These are phyloP conservation scores for Reticulascus tulasneorum DNA, from an alignment of 2,329 filamentous ascomycete species.

Conservation along the genomic window DNA sequence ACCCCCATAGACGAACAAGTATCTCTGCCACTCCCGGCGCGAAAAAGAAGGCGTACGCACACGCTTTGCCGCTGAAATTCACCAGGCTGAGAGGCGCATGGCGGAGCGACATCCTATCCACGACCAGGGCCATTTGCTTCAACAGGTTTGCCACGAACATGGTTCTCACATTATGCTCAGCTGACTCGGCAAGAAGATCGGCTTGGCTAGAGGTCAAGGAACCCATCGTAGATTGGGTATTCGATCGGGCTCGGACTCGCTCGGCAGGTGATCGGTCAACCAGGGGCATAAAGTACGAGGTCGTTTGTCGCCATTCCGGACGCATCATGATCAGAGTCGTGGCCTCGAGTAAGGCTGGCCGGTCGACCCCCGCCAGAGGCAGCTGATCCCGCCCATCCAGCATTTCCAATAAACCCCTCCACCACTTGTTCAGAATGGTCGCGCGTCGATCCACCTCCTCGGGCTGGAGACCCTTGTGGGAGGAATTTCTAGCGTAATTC, in stretches of 20 bases:
- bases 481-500: conserved; percentile 63
- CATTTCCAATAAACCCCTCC: conserved; percentile 77
- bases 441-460: conserved; percentile 80
- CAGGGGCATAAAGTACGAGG: conserved; percentile 62
- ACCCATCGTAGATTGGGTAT: conserved; percentile 45
- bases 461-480: conserved; percentile 59
- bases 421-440: conserved; percentile 85
- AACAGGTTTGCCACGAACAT: conserved; percentile 81
- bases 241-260: conserved; percentile 38
- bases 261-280: conserved; percentile 49
- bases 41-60: conserved; percentile 91
- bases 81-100: conserved; percentile 65
- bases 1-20: conserved; percentile 75
- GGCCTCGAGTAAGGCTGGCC: conserved; percentile 74
- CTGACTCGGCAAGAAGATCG: conserved; percentile 56
- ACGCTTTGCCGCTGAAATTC: conserved; percentile 84
- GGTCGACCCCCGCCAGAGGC: conserved; percentile 77
- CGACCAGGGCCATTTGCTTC: conserved; percentile 79
- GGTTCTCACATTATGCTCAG: conserved; percentile 83
- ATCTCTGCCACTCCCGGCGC: conserved; percentile 83
- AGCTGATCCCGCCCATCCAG: conserved; percentile 65
- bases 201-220: conserved; percentile 66
- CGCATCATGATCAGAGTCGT: conserved; percentile 81
- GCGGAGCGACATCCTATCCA: conserved; percentile 81
- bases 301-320: conserved; percentile 77